A percentile compares a stretch with the other conserved stretches of the same genome.
These are phyloP conservation scores for Verticillium dahliae DNA, from an alignment of 2,329 filamentous ascomycete species.

Conservation along the genomic window DNA sequence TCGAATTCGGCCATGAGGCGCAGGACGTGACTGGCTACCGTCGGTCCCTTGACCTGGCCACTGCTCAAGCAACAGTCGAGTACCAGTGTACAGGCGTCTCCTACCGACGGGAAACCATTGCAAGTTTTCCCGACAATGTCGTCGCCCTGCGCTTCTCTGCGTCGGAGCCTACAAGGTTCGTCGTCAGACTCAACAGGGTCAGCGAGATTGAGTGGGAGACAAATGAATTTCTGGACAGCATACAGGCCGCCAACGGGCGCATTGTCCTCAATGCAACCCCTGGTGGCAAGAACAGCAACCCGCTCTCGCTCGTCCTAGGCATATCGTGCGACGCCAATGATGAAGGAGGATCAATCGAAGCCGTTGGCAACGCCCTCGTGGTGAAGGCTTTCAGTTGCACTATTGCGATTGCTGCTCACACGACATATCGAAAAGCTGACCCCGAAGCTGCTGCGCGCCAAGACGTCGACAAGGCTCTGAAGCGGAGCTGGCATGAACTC, in stretches of 20 bases:
- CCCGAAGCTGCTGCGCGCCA: conserved; percentile 17
- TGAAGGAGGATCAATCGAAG: conserved; percentile 17
- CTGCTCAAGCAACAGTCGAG: conserved; percentile 5
- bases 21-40: conserved; percentile 9
- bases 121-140: conserved; percentile 12
- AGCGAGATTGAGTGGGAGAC: conserved; percentile 35
- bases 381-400: conserved; percentile 27
- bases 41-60: conserved; percentile 10
- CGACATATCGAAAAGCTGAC: conserved; percentile 26
- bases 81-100: conserved; percentile 9
- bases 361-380: conserved; percentile 25
- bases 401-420: conserved; percentile 30
- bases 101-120: conserved; percentile 13
- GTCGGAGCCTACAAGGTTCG: conserved; percentile 10
- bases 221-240: conserved; percentile 33
- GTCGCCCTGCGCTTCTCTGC: conserved; percentile 11
- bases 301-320: conserved; percentile 22
- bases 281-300: conserved; percentile 25
- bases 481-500: conserved; percentile 11
- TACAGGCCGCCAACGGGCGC: conserved; percentile 17
- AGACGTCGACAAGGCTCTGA: conserved; percentile 16
- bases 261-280: conserved; percentile 29
- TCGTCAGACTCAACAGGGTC: conserved; percentile 26
- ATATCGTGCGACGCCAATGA: conserved; percentile 16
- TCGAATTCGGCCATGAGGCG: conserved; percentile 30